phyloP scores from a whole-genome alignment of 108 stramenopile species.

The Nitzschia sp. region DNA sequence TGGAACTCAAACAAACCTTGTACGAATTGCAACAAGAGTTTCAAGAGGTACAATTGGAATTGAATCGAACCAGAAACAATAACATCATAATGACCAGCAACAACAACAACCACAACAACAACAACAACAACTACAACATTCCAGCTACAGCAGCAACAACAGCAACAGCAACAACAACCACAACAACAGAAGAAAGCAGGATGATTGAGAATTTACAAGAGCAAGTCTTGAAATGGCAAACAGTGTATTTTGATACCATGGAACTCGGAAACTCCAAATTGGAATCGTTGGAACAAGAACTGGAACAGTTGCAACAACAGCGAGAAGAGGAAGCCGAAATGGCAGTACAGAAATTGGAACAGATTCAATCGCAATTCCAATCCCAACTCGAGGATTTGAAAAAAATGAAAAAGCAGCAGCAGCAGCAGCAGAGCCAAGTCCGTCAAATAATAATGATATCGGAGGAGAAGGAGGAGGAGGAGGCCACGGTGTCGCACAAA shows the following conservation, averaged over 20 bases:
- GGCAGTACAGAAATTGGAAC: background rate
- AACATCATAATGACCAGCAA: background rate
- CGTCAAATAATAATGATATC: too few species aligned
- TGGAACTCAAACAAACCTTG: background rate
- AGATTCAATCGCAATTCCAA: background rate
- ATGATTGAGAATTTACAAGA: background rate
- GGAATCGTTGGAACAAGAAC: conserved; percentile 5
- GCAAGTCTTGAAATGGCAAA: conserved; percentile 7
- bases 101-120: background rate
- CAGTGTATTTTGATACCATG: conserved; percentile 1
- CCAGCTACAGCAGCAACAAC: too few species aligned
- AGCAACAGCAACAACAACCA: background rate
- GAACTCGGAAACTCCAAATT: conserved; percentile 2
- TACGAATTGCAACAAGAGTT: background rate
- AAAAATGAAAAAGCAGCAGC: background rate
- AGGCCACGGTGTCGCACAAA: too few species aligned
- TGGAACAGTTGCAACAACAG: conserved; percentile 3
- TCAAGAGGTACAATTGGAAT: background rate
- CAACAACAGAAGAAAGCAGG: background rate
- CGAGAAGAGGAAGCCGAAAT: background rate
- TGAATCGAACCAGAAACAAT: background rate
- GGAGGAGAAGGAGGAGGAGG: too few species aligned
- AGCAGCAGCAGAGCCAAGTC: background rate
- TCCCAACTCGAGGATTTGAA: background rate
- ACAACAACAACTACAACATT: background rate